phyloP scores from a whole-genome alignment of 2,329 filamentous ascomycete genomes.

The Malbranchea zuffiana region DNA sequence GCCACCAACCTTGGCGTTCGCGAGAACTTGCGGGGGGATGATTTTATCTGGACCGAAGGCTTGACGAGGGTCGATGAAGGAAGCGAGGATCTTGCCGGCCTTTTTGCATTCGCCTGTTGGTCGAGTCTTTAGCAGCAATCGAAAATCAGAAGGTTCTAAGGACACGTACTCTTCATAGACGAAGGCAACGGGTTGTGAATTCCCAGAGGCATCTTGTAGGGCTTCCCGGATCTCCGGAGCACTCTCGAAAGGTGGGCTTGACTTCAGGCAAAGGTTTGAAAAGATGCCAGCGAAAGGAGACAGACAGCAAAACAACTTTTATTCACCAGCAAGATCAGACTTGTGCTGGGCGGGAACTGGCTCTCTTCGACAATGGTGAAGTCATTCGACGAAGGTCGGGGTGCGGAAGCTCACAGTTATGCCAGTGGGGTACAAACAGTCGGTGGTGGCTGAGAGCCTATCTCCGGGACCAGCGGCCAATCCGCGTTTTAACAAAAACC shows the following conservation, averaged over 20 bases:
- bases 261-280: slow-evolving; percentile 1
- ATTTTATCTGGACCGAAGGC: slow-evolving; percentile 93
- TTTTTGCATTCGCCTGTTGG: slow-evolving; percentile 85
- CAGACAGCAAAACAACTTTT: no score
- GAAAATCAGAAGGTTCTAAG: slow-evolving; percentile 11
- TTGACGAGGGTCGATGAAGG: slow-evolving; percentile 88
- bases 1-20: slow-evolving; percentile 66
- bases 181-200: slow-evolving; percentile 38
- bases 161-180: slow-evolving; percentile 37
- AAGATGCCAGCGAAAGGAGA: no score
- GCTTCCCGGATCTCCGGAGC: background rate
- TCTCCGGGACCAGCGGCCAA: no score
- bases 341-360: no score
- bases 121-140: slow-evolving; percentile 22
- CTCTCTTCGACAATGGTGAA: no score
- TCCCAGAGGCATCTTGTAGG: slow-evolving; percentile 13
- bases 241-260: no score
- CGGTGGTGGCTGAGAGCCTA: no score
- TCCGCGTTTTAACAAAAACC: no score
- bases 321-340: no score
- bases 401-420: no score
- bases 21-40: slow-evolving; percentile 81
- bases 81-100: slow-evolving; percentile 86
- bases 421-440: no score
- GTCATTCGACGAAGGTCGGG: no score